Base-by-base conservation (phyloP, 345 rosid species). In the Diplotaxis tenuifolia region DNA sequence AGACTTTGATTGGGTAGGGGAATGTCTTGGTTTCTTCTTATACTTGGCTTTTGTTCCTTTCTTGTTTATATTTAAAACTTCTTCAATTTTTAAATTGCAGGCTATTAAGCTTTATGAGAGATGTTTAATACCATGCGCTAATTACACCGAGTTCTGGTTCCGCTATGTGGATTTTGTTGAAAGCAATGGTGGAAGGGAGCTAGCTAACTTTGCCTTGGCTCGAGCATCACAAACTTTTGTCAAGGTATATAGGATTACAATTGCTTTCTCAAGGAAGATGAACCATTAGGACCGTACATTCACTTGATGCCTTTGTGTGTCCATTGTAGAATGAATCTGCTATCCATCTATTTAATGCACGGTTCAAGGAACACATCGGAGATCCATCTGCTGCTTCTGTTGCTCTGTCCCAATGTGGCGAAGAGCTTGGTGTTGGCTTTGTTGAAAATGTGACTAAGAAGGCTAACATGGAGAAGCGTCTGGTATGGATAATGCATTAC, bases 381-480 rank as follows among this genome's bases (percentile, higher is more conserved):
- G 90, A 91, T 77, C 69, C 75, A 22, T 62, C 58, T 50, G 89
- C 81, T 21, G 96, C 96, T 9, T 91, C 82, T 62, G 81, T 80
- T 77, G 93, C 96, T 74, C 69, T 88, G 73, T 83, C 78, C 73
- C 83, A 32, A 66, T 82, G 83, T 70, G 59, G 72, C 34, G 74
- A 73, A 20, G 86, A 84, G 68, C 78, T 86, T 60, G 92, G 86
- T 81, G 60, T 78, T 9, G 78, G 80, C 75, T 89, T 85, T 61
- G 82, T 89, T 52, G 92, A 86, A 74, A 75, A 55, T 75, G 82
- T 84, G 23, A 73, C 81, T 34, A 83, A 75, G 60, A 89, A 84
- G 84, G 96, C 98, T 78, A 93, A 89, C 86, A 88, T 93, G 96
- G 98, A 93, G 81, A 93, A 78, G 65, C 91, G 98, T 16, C 65